Percentiles rank a stretch among this genome's conserved stretches.
Conservation (phyloP, 1,284 basidiomycete species). For the Somion occarium region DNA sequence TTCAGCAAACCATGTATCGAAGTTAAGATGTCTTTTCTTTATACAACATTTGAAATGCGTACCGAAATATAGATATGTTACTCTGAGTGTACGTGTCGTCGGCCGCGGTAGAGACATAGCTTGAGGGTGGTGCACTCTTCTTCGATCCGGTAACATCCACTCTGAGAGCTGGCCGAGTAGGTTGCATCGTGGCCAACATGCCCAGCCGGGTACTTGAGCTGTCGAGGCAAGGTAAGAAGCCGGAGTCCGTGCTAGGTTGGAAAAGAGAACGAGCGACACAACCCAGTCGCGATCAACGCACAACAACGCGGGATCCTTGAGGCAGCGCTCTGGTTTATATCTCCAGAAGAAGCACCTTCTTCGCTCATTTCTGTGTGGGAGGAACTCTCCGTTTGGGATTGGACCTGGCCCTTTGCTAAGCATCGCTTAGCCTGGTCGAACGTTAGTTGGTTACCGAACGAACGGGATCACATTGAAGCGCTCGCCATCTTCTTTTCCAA, state of each 20-base stretch:
- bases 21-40: too few relatives aligned
- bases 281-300: not conserved
- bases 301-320: not conserved
- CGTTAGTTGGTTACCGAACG: not conserved
- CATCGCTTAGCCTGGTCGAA: not conserved
- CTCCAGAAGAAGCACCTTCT: not conserved
- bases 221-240: not conserved
- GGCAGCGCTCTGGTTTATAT: not conserved
- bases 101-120: constrained; percentile 8
- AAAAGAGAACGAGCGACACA: constrained; percentile 3
- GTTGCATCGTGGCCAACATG: not conserved
- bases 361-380: not conserved
- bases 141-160: not conserved
- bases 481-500: not conserved
- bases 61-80: constrained; percentile 30
- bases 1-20: not conserved
- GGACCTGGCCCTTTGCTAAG: not conserved
- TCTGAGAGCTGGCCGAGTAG: not conserved
- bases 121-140: constrained; percentile 9
- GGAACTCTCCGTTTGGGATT: not conserved
- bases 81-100: constrained; percentile 15
- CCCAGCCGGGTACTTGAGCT: too few relatives aligned
- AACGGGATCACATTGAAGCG: not conserved
- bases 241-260: not conserved
- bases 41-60: constrained; percentile 9